Conservation (phyloP, 495 filamentous ascomycete species). For the Trichoderma virens region DNA sequence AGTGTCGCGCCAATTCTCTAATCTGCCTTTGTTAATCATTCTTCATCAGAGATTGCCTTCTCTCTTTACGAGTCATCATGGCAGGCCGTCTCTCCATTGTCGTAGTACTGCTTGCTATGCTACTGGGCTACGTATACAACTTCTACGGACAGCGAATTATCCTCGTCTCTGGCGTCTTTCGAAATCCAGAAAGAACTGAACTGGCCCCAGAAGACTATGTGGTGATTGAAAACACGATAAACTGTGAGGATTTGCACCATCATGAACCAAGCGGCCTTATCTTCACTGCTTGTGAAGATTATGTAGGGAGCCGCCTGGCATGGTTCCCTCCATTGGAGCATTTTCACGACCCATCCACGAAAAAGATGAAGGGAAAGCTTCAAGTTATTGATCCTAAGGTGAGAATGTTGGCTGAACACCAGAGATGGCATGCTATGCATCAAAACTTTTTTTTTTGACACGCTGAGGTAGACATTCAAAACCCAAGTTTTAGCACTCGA, state of each 20-base stretch:
- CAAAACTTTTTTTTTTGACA: background rate
- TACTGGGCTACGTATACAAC: background rate
- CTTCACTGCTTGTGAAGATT: slow-evolving; percentile 51
- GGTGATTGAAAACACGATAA: slow-evolving; percentile 43
- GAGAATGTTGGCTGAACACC: slow-evolving; percentile 3
- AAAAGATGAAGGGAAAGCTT: slow-evolving; percentile 32
- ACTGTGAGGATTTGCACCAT: slow-evolving; percentile 56
- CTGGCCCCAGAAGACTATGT: slow-evolving; percentile 15
- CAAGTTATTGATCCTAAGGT: slow-evolving; percentile 50
- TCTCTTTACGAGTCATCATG: background rate
- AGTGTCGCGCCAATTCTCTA: background rate
- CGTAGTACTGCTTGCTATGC: background rate
- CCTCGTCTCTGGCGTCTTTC: slow-evolving; percentile 20
- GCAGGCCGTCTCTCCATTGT: background rate
- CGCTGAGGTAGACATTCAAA: slow-evolving; percentile 37
- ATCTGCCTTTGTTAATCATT: background rate
- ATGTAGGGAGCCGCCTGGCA: slow-evolving; percentile 32
- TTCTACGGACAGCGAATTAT: slow-evolving; percentile 11
- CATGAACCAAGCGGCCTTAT: slow-evolving; percentile 40
- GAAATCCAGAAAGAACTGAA: slow-evolving; percentile 14
- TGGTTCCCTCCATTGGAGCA: slow-evolving; percentile 51
- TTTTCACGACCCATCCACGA: slow-evolving; percentile 28
- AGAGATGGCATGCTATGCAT: background rate
- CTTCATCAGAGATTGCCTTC: background rate
- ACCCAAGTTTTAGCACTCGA: slow-evolving; percentile 40